Evolutionary conservation across 2,329 filamentous ascomycete species (phyloP).

Genomic region (Fusarium nygamai): DNA sequence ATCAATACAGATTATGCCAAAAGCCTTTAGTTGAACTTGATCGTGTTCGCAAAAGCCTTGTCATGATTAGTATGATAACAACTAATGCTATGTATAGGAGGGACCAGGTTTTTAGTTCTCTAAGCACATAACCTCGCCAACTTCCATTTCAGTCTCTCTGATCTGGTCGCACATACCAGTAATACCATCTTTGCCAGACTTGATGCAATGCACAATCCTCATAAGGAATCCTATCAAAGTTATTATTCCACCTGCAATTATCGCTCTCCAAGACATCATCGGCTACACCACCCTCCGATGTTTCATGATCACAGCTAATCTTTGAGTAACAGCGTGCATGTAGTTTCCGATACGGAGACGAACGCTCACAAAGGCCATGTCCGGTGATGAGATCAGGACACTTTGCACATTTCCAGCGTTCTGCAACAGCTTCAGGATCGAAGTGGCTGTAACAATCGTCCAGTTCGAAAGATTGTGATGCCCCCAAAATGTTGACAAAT

Average conservation of each 20-base stretch:
- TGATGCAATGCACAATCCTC: background rate
- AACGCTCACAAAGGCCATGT: accelerated
- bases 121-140: too few relatives aligned
- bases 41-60: accelerated
- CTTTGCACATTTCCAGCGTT: background rate
- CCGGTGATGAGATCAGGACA: background rate
- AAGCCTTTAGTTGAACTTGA: accelerated
- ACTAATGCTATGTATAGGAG: background rate
- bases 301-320: background rate
- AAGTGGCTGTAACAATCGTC: background rate
- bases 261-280: background rate
- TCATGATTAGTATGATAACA: background rate
- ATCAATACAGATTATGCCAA: accelerated
- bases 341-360: background rate
- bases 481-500: accelerated
- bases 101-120: too few relatives aligned
- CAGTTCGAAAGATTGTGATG: background rate
- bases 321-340: background rate
- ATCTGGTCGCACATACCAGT: background rate
- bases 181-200: background rate
- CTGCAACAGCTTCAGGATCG: accelerated
- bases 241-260: background rate
- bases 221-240: background rate
- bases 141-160: background rate
- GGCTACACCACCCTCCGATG: background rate